Conservation (phyloP, 257 asterid species). For the Capsicum chinense region DNA sequence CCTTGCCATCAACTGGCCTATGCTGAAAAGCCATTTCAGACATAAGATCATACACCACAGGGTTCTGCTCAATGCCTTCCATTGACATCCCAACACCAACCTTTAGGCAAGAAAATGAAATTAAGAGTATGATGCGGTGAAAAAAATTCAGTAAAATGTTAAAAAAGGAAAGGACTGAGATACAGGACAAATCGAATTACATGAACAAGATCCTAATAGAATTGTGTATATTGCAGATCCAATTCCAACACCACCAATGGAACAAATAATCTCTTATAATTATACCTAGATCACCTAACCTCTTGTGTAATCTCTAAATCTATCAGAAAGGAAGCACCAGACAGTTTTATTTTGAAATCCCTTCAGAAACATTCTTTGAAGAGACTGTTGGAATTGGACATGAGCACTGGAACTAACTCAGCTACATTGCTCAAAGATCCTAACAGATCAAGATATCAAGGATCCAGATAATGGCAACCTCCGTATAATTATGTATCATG, state of each 20-base stretch:
- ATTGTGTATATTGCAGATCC: neutral
- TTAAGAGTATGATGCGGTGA: neutral
- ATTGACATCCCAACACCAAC: constrained; percentile 96
- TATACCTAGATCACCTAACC: constrained; percentile 12
- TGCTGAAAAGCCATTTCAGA: constrained; percentile 85
- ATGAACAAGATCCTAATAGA: neutral
- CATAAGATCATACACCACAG: constrained; percentile 81
- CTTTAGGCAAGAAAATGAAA: constrained; percentile 39
- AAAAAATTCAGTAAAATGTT: neutral
- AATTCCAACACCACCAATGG: neutral
- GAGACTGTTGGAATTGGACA: constrained; percentile 16
- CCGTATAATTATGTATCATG: constrained; percentile 1
- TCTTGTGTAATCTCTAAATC: constrained; percentile 2
- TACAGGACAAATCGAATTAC: neutral
- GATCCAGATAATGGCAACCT: neutral
- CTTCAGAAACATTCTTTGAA: neutral
- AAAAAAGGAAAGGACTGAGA: constrained; percentile 20
- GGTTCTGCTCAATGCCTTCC: constrained; percentile 95
- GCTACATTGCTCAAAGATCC: constrained; percentile 3
- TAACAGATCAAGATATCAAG: neutral
- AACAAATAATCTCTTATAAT: neutral
- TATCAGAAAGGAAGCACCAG: neutral
- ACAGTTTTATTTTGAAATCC: constrained; percentile 4
- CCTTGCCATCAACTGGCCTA: constrained; percentile 62
- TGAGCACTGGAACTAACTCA: constrained; percentile 17